Evolutionary conservation across 2,329 filamentous ascomycete genomes (phyloP), one percentile per base, ranked within the genome.

Genomic region (Neodidymelliopsis sp.): DNA sequence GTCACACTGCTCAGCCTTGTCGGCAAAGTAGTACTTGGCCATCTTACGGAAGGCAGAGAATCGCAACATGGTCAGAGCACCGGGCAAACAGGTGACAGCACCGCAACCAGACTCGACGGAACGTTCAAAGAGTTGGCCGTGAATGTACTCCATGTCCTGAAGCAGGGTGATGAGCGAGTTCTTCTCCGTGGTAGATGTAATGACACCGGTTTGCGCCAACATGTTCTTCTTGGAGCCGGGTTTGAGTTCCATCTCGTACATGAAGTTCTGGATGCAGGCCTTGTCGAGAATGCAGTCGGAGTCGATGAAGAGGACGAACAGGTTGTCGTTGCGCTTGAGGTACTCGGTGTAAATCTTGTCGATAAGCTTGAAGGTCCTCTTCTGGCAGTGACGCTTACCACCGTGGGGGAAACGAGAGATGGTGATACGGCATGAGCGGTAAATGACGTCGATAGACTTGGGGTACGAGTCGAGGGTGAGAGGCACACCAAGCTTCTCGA

Each of bases 11-110:
- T 96, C 93, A 4, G 91, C 91, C 72, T 96, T 96, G 75, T 97
- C 93, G 28, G 92, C 91, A 72, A 99, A 99, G 75, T 99, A 97
- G 75, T 96, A 96, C 69, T 95, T 96, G 66, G 93, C 91, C 91
- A 99, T 97, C 66, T 89, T 88, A 49, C 92, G 84, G 75, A 99
- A 97, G 4, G 94, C 94, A 2, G 93, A 97, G 75, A 97, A 96
- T 42, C 94, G 90, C 43, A 99, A 79, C 78, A 97, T 96, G 1
- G 93, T 97, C 60, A 97, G 76, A n/a, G 93, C 93, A 20, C 94
- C 93, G 0, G 94, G 94, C 36, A 99, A 80, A 73, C 93, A 99
- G 24, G 93, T 97, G 36, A 99, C 93, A 5, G 93, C 86, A 41
- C 93, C 93, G 69, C 93, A 97, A 6, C 89, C 90, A 4, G 93